phyloP scores from a whole-genome alignment of 805 yeast species.

The Grigorovia humatica region DNA sequence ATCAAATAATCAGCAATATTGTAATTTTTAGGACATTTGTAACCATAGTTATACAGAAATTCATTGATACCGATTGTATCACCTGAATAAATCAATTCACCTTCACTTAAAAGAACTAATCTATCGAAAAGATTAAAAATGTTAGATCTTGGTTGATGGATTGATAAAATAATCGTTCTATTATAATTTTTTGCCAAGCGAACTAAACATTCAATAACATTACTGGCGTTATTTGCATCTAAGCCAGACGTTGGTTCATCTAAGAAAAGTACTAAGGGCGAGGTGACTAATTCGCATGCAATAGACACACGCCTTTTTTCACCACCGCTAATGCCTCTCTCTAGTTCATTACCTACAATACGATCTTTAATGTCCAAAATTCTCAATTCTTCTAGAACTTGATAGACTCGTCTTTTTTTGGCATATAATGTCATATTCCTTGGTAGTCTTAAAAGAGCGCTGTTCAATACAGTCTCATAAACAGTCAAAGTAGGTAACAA shows the following conservation, averaged over 20 bases:
- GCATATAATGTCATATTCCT: constrained; percentile 60
- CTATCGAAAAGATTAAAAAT: constrained; percentile 87
- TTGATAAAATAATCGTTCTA: constrained; percentile 84
- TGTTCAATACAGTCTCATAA: constrained; percentile 86
- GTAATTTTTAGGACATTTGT: constrained; percentile 76
- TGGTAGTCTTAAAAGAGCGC: constrained; percentile 84
- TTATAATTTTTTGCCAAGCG: constrained; percentile 69
- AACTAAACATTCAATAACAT: constrained; percentile 78
- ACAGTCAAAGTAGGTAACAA: constrained; percentile 89
- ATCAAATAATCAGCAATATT: constrained; percentile 90
- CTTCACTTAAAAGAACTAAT: constrained; percentile 69
- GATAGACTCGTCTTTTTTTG: constrained; percentile 70
- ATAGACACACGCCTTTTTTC: constrained; percentile 86
- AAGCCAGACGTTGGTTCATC: constrained; percentile 96
- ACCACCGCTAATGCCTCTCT: constrained; percentile 79
- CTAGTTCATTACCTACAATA: constrained; percentile 78
- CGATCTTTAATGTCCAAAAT: constrained; percentile 76
- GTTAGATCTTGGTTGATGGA: constrained; percentile 95
- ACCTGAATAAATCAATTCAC: constrained; percentile 82
- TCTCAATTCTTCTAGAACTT: constrained; percentile 76
- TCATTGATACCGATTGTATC: constrained; percentile 64
- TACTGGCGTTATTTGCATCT: constrained; percentile 86
- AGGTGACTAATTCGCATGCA: constrained; percentile 86
- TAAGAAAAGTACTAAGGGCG: constrained; percentile 70
- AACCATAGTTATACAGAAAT: constrained; percentile 68